Evolutionary conservation across 257 asterid species (phyloP).

Genomic region (Jacaranda copaia): DNA sequence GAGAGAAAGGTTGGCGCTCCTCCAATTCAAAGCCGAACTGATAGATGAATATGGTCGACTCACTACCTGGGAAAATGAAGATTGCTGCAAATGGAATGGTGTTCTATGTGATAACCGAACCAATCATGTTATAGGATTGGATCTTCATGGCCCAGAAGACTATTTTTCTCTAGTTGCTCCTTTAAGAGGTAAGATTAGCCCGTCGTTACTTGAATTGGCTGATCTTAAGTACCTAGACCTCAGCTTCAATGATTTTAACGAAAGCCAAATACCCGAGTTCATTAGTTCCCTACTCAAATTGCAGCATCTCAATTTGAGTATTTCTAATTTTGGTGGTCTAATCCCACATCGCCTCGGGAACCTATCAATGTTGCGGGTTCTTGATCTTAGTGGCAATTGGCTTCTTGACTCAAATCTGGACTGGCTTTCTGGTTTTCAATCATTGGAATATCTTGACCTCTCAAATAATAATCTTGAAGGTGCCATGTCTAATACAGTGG

Average conservation of each 20-base stretch:
- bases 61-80: conserved; percentile 30
- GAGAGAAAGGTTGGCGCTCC: conserved; percentile 37
- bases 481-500: neutral
- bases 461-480: neutral
- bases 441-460: conserved; percentile 34
- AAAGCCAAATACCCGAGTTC: conserved; percentile 29
- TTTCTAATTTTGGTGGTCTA: conserved; percentile 28
- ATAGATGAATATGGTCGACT: conserved; percentile 19
- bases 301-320: conserved; percentile 34
- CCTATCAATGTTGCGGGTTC: conserved; percentile 38
- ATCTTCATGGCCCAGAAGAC: conserved; percentile 28
- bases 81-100: conserved; percentile 46
- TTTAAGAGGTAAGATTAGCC: conserved; percentile 39
- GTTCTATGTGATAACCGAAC: conserved; percentile 35
- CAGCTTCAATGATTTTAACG: conserved; percentile 33
- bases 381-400: conserved; percentile 40
- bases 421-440: conserved; percentile 35
- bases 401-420: conserved; percentile 9
- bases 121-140: conserved; percentile 34
- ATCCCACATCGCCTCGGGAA: conserved; percentile 39
- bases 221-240: conserved; percentile 34
- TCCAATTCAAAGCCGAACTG: conserved; percentile 36
- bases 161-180: neutral
- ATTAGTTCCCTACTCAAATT: conserved; percentile 31
- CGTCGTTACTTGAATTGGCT: conserved; percentile 27